Base-by-base conservation (phyloP, 768 basidiomycete species). In the Russula ochroleuca region DNA sequence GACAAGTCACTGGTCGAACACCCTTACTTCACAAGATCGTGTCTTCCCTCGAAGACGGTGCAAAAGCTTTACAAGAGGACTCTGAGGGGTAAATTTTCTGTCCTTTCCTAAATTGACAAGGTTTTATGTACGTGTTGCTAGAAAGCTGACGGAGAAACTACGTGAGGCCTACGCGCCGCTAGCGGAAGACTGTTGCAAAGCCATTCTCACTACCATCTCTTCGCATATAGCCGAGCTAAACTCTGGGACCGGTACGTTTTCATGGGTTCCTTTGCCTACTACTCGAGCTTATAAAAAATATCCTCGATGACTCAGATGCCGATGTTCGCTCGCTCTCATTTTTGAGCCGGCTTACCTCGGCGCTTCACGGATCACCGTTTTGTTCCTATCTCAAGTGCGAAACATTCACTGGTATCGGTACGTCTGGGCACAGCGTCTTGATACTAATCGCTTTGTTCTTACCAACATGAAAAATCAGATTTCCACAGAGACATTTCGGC, bases 1-100 rank as follows among this genome's bases (percentile, higher is more conserved):
- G 80, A 49, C 88, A 87, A 65, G 75, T 92, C n/a, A 68, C 79
- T 23, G 84, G 85, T 21, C 83, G 90, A 43, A 87, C 87, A 13
- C 77, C 83, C 1, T 72, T 83, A 48, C 73, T 92, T 31, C 80
- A 90, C 62, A 75, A 78, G 23, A 79, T 88, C 14, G 71, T 93
- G 63, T 73, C 72, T 9, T 78, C 75, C 2, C 74, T 92, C 13
- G 91, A 94, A 66, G 78, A 75, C 37, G 82, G 83, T 67, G 85
- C 87, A 15, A 70, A 76, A 49, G 74, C 77, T 14, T 75, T 92
- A 50, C 83, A 85, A 62, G 75, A 79, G 21, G 90, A 94, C 71
- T 74, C 91, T 2, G 59, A 61, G 19, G 63, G 63, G 63, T 61
- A 51, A 35, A 37, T 33, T 50, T 35, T 15, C 21, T 25, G 2